Percentiles rank a stretch among this genome's conserved stretches.
Evolutionary conservation across 2,329 filamentous ascomycete species (phyloP).

Genomic region (Penicillium olsonii): DNA sequence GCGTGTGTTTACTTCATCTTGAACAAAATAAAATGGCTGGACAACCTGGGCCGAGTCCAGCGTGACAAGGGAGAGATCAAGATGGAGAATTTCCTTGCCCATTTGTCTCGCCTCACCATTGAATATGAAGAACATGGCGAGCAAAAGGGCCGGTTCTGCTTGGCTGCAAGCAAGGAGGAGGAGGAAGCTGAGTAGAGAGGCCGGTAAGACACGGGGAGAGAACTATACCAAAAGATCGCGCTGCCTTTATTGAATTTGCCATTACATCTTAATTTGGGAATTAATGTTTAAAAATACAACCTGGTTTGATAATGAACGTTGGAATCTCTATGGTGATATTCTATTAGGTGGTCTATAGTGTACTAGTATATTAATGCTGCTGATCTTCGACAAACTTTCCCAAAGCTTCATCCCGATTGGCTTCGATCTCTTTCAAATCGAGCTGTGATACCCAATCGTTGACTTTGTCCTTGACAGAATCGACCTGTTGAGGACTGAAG

Average conservation of each 20-base stretch:
- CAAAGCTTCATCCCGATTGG: slow-evolving; percentile 1
- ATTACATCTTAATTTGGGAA: not conserved
- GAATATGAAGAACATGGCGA: slow-evolving; percentile 47
- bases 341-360: too few species aligned
- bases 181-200: slow-evolving; percentile 33
- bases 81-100: slow-evolving; percentile 49
- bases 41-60: slow-evolving; percentile 45
- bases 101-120: slow-evolving; percentile 45
- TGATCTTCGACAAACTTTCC: not conserved
- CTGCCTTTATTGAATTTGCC: not conserved
- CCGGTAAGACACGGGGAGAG: too few species aligned
- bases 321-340: too few species aligned
- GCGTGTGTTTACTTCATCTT: slow-evolving; percentile 47
- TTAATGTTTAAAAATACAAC: not conserved
- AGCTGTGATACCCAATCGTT: slow-evolving; percentile 5
- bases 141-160: slow-evolving; percentile 29
- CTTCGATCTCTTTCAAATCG: slow-evolving; percentile 6
- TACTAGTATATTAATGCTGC: not conserved
- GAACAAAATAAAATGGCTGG: slow-evolving; percentile 37
- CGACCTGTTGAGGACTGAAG: not conserved
- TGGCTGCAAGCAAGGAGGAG: slow-evolving; percentile 36
- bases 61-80: slow-evolving; percentile 45
- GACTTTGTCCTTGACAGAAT: slow-evolving; percentile 4
- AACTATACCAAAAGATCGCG: too few species aligned
- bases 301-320: not conserved